A percentile compares a stretch with the other conserved stretches of the same genome.
phyloP scores from a whole-genome alignment of 1,284 basidiomycete genomes.

The Cryptococcus sp. region DNA sequence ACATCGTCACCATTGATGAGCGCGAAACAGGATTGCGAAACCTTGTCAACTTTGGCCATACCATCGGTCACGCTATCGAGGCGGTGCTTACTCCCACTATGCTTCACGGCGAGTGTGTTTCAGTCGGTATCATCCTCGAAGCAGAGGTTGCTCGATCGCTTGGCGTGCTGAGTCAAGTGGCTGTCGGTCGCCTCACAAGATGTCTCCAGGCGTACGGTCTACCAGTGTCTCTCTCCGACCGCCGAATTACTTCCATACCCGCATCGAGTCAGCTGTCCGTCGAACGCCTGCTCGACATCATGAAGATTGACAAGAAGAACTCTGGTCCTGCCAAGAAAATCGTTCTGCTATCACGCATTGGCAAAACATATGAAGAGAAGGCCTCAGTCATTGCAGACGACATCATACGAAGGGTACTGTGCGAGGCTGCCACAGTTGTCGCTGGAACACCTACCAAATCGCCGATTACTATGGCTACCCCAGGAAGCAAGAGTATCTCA shows the following conservation, averaged over 20 bases:
- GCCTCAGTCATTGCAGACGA: constrained; percentile 82
- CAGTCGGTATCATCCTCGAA: constrained; percentile 90
- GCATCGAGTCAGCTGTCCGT: constrained; percentile 72
- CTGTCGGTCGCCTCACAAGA: constrained; percentile 79
- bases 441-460: constrained; percentile 66
- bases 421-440: constrained; percentile 72
- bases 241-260: constrained; percentile 70
- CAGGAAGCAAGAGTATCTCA: constrained; percentile 95
- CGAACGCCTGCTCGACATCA: constrained; percentile 83
- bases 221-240: constrained; percentile 75
- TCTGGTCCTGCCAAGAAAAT: constrained; percentile 84
- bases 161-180: constrained; percentile 82
- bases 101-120: constrained; percentile 90
- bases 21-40: constrained; percentile 93
- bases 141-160: constrained; percentile 86
- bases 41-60: constrained; percentile 96
- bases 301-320: constrained; percentile 98
- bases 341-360: constrained; percentile 86
- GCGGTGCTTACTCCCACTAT: constrained; percentile 86
- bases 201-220: constrained; percentile 84
- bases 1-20: constrained; percentile 93
- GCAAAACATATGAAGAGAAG: constrained; percentile 87
- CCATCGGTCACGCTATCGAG: constrained; percentile 94
- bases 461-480: constrained; percentile 83
- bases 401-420: constrained; percentile 76